Evolutionary conservation across 768 basidiomycete genomes (phyloP).

Genomic region (Amanita rubescens): DNA sequence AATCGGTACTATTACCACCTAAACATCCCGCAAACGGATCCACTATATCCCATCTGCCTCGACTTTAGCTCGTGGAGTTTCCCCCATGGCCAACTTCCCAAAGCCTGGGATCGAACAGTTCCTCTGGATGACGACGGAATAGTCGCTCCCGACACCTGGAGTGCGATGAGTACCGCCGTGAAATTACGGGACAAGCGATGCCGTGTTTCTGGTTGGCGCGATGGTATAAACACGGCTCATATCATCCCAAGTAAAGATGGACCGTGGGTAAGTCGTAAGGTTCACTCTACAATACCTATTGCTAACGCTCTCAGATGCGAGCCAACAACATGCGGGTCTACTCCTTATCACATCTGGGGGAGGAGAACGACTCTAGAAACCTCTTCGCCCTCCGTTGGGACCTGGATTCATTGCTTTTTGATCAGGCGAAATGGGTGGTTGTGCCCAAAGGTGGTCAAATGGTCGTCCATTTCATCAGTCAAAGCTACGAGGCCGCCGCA

Average conservation of each 20-base stretch:
- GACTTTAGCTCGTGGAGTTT: neutral
- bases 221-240: neutral
- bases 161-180: too few species aligned
- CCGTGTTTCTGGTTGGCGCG: neutral
- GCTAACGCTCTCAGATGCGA: too few species aligned
- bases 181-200: too few species aligned
- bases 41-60: neutral
- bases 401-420: neutral
- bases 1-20: neutral
- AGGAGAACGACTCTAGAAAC: neutral
- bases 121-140: neutral
- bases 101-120: neutral
- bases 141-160: too few species aligned
- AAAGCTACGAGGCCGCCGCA: too few species aligned
- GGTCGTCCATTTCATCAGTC: too few species aligned
- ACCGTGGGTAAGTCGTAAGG: too few species aligned
- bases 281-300: too few species aligned
- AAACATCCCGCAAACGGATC: neutral
- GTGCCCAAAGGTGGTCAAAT: too few species aligned
- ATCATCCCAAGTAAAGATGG: too few species aligned
- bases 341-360: neutral
- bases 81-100: neutral
- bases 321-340: too few species aligned
- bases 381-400: neutral
- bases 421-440: too few species aligned